A percentile compares a stretch with the other conserved stretches of the same genome.
phyloP scores from a whole-genome alignment of 805 yeast genomes.

The Zygosaccharomyces bailii region DNA sequence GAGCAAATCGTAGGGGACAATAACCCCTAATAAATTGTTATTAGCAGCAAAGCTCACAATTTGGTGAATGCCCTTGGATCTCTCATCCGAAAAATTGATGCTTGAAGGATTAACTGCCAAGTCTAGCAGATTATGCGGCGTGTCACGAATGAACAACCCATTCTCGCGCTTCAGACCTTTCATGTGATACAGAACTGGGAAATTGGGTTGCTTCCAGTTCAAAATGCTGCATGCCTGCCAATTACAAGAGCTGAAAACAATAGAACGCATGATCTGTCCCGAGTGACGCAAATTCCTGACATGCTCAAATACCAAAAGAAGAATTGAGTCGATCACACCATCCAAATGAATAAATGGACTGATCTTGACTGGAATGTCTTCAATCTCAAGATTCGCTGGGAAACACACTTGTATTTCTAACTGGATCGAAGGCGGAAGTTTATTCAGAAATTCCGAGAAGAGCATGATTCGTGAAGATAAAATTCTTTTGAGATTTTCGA shows the following conservation, averaged over 20 bases:
- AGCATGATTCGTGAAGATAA: constrained; percentile 49
- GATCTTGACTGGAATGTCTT: constrained; percentile 40
- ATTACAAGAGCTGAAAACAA: constrained; percentile 82
- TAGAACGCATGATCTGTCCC: constrained; percentile 48
- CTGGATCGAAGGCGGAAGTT: constrained; percentile 57
- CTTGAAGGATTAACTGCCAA: constrained; percentile 23
- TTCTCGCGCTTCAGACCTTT: constrained; percentile 49
- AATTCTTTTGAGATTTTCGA: constrained; percentile 27
- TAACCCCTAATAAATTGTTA: constrained; percentile 82
- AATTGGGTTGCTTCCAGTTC: constrained; percentile 98
- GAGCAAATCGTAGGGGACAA: constrained; percentile 68
- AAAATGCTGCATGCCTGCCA: constrained; percentile 88
- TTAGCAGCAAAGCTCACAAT: constrained; percentile 75
- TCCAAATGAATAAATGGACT: constrained; percentile 55
- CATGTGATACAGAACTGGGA: constrained; percentile 85
- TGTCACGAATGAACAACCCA: constrained; percentile 25
- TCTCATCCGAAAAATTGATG: constrained; percentile 12
- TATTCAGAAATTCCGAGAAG: constrained; percentile 53
- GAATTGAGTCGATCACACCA: constrained; percentile 67
- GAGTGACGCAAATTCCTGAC: constrained; percentile 49
- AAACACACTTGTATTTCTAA: constrained; percentile 71
- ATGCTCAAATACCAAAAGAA: constrained; percentile 72
- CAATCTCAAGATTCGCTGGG: constrained; percentile 57
- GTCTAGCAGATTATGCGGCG: constrained; percentile 30
- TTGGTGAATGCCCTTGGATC: constrained; percentile 66